These are phyloP conservation scores for Leishmania major DNA, from an alignment of 208 protist species.

Conservation along the genomic window DNA sequence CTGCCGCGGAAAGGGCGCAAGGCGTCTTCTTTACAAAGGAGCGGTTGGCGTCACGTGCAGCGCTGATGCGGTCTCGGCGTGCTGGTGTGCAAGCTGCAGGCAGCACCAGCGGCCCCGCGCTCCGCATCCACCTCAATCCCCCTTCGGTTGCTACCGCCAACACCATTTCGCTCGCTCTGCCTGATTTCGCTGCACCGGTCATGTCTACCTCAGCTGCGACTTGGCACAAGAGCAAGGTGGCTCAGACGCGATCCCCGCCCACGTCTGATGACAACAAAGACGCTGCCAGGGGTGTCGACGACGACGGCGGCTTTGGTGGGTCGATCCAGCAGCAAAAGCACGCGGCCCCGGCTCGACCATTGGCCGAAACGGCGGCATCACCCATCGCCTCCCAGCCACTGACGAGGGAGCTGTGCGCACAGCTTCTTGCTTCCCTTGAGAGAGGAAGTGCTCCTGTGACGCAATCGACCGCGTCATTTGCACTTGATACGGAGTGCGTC, in stretches of 20 bases:
- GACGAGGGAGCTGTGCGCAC: conserved; percentile 16
- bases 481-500: conserved; percentile 4
- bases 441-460: background rate
- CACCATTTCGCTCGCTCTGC: background rate
- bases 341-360: background rate
- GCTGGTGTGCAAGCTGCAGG: background rate
- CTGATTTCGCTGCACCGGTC: background rate
- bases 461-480: background rate
- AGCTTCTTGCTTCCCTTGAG: conserved; percentile 2
- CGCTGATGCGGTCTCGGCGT: conserved; percentile 28
- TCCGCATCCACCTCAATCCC: conserved; percentile 13
- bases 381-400: conserved; percentile 1
- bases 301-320: conserved; percentile 24
- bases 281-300: background rate
- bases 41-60: conserved; percentile 25
- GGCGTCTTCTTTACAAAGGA: conserved; percentile 38
- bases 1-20: conserved; percentile 1
- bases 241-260: background rate
- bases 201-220: background rate
- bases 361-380: background rate
- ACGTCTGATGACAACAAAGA: background rate
- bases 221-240: background rate
- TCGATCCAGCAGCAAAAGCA: conserved; percentile 14
- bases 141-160: background rate
- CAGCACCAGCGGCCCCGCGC: background rate